A percentile compares a stretch with the other conserved stretches of the same genome.
These are phyloP conservation scores for Gossypium bickii DNA, from an alignment of 345 rosid species.

Conservation along the genomic window DNA sequence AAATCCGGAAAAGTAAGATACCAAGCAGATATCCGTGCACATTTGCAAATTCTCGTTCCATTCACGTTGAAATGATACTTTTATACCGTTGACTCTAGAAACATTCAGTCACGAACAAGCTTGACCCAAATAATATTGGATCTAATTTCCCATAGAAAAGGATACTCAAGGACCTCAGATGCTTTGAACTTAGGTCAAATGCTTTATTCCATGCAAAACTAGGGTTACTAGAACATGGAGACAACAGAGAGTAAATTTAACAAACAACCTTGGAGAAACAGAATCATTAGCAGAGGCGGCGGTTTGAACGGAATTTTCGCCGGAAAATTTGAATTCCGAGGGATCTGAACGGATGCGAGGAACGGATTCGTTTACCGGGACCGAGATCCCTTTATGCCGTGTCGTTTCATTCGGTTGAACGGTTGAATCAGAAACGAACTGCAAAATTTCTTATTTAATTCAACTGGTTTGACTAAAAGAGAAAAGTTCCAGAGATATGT, in stretches of 20 bases:
- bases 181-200: not conserved
- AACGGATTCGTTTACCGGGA: slow-evolving; percentile 17
- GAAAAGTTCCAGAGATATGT: not conserved
- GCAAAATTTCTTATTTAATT: slow-evolving; percentile 4
- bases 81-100: slow-evolving; percentile 5
- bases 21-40: not conserved
- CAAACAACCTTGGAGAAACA: slow-evolving; percentile 29
- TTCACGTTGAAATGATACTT: slow-evolving; percentile 10
- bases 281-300: slow-evolving; percentile 19
- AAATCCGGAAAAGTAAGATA: not conserved
- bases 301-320: slow-evolving; percentile 10
- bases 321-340: slow-evolving; percentile 10
- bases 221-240: not conserved
- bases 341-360: slow-evolving; percentile 20
- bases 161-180: not conserved
- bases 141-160: not conserved
- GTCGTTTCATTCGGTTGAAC: slow-evolving; percentile 25
- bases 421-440: slow-evolving; percentile 29
- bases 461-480: not conserved
- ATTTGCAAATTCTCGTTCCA: not conserved
- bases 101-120: too few relatives aligned
- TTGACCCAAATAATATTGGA: not conserved
- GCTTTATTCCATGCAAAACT: too few relatives aligned
- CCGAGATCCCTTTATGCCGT: slow-evolving; percentile 13
- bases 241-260: not conserved